A percentile compares a stretch with the other conserved stretches of the same genome.
These are phyloP conservation scores for Metschnikowia santaceciliae DNA, from an alignment of 805 yeast genomes.

Conservation along the genomic window DNA sequence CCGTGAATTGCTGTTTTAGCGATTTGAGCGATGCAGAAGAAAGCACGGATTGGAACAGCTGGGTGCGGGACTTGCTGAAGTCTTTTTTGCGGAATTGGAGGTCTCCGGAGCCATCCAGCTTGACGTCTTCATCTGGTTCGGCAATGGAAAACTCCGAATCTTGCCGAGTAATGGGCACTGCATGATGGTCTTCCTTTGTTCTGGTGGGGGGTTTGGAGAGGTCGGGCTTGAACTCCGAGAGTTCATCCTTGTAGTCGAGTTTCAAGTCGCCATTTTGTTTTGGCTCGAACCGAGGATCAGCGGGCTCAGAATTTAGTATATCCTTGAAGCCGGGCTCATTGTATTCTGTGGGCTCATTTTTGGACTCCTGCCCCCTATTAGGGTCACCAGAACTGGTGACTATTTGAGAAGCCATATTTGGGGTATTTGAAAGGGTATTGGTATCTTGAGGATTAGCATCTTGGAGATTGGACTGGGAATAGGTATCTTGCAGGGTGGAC, in stretches of 20 bases:
- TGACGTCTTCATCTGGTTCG: slow-evolving; percentile 3
- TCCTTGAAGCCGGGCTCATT: neutral
- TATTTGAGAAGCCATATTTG: too few relatives aligned
- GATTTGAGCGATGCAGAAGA: slow-evolving; percentile 42
- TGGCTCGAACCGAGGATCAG: neutral
- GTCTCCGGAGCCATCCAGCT: slow-evolving; percentile 14
- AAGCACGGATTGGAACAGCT: slow-evolving; percentile 42
- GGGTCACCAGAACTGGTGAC: too few relatives aligned
- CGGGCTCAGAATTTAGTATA: neutral
- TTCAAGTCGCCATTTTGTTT: neutral
- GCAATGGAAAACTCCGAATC: neutral
- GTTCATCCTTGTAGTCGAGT: neutral
- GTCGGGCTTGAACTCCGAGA: neutral
- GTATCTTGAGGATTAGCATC: neutral
- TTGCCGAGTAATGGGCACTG: slow-evolving; percentile 1
- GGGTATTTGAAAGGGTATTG: neutral
- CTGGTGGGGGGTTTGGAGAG: neutral
- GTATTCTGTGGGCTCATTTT: neutral
- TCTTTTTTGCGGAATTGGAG: slow-evolving; percentile 38
- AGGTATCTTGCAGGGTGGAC: too few relatives aligned
- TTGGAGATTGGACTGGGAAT: too few relatives aligned
- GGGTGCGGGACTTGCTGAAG: slow-evolving; percentile 34
- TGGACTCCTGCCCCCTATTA: too few relatives aligned
- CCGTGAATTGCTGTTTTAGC: slow-evolving; percentile 27
- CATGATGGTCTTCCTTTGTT: neutral